Evolutionary conservation across 2,329 filamentous ascomycete genomes (phyloP).

Genomic region (Aspergillus ochraceus): DNA sequence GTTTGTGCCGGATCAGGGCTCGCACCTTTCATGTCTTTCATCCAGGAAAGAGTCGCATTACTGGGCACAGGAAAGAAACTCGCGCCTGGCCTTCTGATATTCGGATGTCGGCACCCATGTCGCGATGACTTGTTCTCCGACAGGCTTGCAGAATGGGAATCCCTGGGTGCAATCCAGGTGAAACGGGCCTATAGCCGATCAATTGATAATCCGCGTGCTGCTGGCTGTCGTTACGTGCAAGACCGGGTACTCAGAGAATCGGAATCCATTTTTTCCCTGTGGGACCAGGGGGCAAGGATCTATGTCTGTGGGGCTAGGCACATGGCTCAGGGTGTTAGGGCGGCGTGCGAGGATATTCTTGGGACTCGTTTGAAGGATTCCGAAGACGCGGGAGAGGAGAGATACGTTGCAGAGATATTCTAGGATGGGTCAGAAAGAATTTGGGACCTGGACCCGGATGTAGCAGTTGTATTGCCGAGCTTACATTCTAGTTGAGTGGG

Average conservation of each 20-base stretch:
- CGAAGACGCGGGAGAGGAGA: neutral
- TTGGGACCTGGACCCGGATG: too few species aligned
- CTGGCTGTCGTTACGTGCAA: slow-evolving; percentile 52
- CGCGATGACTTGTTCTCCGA: too few species aligned
- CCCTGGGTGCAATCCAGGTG: slow-evolving; percentile 59
- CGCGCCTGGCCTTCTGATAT: slow-evolving; percentile 33
- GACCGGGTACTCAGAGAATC: slow-evolving; percentile 52
- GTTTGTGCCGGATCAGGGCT: slow-evolving; percentile 51
- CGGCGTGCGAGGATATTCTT: neutral
- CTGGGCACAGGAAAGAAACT: slow-evolving; percentile 36
- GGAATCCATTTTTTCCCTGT: slow-evolving; percentile 46
- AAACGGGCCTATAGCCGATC: slow-evolving; percentile 59
- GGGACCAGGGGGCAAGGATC: slow-evolving; percentile 53
- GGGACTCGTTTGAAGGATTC: neutral
- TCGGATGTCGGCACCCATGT: slow-evolving; percentile 24
- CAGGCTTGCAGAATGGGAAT: too few species aligned
- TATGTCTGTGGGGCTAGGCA: slow-evolving; percentile 59
- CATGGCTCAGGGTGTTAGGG: neutral
- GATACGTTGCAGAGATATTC: neutral
- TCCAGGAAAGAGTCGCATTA: slow-evolving; percentile 53
- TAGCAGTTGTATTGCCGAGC: too few species aligned
- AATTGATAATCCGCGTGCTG: slow-evolving; percentile 39
- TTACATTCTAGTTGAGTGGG: too few species aligned
- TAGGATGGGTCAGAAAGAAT: too few species aligned
- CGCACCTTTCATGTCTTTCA: slow-evolving; percentile 63